Evolutionary conservation across 1,284 basidiomycete species (phyloP), one percentile per base, ranked within the genome.

Genomic region (Puccinia triticina): DNA sequence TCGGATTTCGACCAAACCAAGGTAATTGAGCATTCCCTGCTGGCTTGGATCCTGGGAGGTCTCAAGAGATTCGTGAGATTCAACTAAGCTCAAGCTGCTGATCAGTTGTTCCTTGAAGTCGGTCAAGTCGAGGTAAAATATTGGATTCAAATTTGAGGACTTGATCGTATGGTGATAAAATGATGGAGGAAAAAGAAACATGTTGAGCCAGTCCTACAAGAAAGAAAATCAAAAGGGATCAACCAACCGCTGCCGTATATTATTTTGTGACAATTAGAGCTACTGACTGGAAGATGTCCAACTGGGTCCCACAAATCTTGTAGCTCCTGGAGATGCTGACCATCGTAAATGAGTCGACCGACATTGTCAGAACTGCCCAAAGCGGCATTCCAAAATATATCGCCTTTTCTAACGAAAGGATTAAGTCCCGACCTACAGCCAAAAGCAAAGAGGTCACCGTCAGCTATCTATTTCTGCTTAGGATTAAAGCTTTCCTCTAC

Each of bases 361-460:
- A 84, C 83, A 46, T 85, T 85, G 0, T 82, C 85, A 59, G 85
- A 85, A 50, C 85, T 85, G 14, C 84, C 85, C 5, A 87, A 82
- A 0, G 88, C 88, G 32, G 84, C 84, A 84, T 88, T 87, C 73
- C 85, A 84, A 10, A 88, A 86, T 69, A 88, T 84, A 81, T 88
- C 88, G 0, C 88, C 88, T 81, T 84, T 83, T 11, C 86, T 83
- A n/a, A 86, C 83, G 75, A 83, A 53, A 16, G 84, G 81, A 87
- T 87, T 88, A 7, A 86, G 73, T 7, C 87, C 87, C 34, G 86
- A 84, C 43, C 85, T 77, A 48, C 10, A 16, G 37, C 14, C 4
- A 2, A 37, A 43, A 67, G n/a, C 5, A 8, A 43, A 21, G 26
- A 67, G 8, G 37, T n/a, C n/a, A n/a, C n/a, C n/a, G 34, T 26